Conservation (phyloP, 768 basidiomycete species). For the Russula sp. region DNA sequence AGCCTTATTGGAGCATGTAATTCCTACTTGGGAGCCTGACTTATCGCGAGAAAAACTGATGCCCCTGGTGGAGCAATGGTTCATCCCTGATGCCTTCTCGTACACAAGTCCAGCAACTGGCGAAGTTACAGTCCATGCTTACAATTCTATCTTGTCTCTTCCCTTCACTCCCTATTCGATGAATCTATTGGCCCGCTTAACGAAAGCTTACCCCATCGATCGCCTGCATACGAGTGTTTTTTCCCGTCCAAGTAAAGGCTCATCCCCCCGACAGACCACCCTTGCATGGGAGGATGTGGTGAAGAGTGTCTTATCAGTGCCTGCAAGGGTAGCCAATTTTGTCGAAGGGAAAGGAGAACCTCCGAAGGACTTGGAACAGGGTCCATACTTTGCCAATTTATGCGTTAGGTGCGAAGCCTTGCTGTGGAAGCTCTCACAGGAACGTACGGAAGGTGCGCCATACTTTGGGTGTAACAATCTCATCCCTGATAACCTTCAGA, state of each 20-base stretch:
- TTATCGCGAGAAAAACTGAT: conserved; percentile 50
- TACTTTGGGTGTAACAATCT: conserved; percentile 2
- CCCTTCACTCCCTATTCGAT: conserved; percentile 51
- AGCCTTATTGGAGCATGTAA: conserved; percentile 56
- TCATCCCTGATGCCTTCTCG: conserved; percentile 63
- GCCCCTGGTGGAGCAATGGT: conserved; percentile 60
- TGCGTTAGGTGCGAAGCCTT: conserved; percentile 53
- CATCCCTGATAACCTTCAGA: conserved; percentile 19
- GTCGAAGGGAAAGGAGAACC: conserved; percentile 44
- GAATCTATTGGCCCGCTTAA: conserved; percentile 52
- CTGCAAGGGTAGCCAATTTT: conserved; percentile 77
- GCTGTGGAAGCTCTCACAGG: conserved; percentile 45
- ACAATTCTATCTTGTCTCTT: conserved; percentile 58
- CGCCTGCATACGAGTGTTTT: conserved; percentile 57
- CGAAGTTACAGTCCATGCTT: conserved; percentile 56
- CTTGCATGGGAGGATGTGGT: conserved; percentile 76
- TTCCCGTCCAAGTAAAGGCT: conserved; percentile 28
- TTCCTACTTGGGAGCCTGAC: conserved; percentile 63
- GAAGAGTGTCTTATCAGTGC: conserved; percentile 59
- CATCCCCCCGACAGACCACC: conserved; percentile 34
- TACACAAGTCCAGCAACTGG: conserved; percentile 51
- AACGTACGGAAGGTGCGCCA: conserved; percentile 44
- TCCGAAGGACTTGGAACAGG: conserved; percentile 53
- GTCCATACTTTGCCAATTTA: conserved; percentile 53
- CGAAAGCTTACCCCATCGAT: conserved; percentile 64